Percentiles rank a stretch among this genome's conserved stretches.
Evolutionary conservation across 1,284 basidiomycete genomes (phyloP).

Genomic region (Rhodotorula sp.): DNA sequence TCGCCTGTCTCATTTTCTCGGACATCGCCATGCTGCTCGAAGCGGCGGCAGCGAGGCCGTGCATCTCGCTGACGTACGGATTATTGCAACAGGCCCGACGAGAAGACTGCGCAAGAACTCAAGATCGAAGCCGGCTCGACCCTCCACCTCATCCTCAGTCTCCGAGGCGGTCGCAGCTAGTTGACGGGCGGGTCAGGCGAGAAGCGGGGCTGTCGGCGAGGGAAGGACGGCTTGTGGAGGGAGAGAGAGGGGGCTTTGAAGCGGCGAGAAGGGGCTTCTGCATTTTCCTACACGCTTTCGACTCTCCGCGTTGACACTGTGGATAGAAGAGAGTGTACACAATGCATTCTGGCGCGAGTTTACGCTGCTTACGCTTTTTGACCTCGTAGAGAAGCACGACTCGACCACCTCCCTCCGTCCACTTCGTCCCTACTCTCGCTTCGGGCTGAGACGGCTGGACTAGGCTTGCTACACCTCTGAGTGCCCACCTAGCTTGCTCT

Average conservation of each 20-base stretch:
- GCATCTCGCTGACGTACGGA: neutral
- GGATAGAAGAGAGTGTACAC: neutral
- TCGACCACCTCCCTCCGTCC: too few relatives aligned
- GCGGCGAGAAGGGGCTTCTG: neutral
- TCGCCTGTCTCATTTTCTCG: neutral
- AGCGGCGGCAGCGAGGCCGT: neutral
- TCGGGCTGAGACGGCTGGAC: too few relatives aligned
- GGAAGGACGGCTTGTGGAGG: neutral
- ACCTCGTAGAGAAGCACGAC: too few relatives aligned
- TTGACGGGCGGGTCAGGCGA: too few relatives aligned
- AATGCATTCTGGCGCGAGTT: neutral
- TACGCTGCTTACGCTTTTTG: too few relatives aligned
- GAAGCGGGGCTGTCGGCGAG: neutral
- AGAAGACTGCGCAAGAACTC: conserved; percentile 79
- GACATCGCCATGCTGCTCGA: neutral
- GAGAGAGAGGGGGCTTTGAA: too few relatives aligned
- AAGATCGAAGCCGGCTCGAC: conserved; percentile 78
- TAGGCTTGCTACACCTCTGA: too few relatives aligned
- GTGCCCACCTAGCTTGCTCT: too few relatives aligned
- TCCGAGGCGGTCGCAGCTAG: conserved; percentile 67
- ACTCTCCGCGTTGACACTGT: too few relatives aligned
- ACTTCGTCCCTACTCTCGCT: too few relatives aligned
- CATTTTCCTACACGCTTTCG: too few relatives aligned
- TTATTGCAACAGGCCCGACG: conserved; percentile 59
- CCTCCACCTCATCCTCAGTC: conserved; percentile 86